These are phyloP conservation scores for Alternaria panax DNA, from an alignment of 2,329 filamentous ascomycete genomes.

Conservation along the genomic window DNA sequence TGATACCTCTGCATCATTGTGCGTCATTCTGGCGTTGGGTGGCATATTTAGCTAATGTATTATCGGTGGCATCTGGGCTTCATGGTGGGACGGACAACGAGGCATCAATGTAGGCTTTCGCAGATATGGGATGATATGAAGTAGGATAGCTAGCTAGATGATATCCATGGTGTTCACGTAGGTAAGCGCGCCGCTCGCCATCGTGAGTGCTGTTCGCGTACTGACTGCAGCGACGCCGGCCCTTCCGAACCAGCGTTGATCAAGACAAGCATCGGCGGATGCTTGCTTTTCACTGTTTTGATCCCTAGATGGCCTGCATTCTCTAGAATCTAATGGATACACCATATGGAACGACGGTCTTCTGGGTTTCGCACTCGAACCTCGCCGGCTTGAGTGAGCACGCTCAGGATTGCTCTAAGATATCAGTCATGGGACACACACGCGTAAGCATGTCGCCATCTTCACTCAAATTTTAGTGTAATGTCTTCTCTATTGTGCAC, in stretches of 20 bases:
- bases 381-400: not conserved
- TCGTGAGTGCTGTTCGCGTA: not conserved
- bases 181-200: not conserved
- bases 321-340: not conserved
- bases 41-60: slow-evolving; percentile 3
- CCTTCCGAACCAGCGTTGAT: not conserved
- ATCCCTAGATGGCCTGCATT: not conserved
- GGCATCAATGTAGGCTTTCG: not conserved
- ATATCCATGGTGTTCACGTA: slow-evolving; percentile 1
- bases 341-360: not conserved
- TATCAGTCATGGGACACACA: not conserved
- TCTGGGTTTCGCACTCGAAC: not conserved
- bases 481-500: not conserved
- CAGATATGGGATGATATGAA: not conserved
- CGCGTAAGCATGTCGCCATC: not conserved
- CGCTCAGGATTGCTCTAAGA: not conserved
- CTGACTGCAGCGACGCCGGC: not conserved
- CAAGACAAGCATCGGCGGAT: not conserved
- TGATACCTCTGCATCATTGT: slow-evolving; percentile 27
- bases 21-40: not conserved
- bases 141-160: slow-evolving; percentile 2
- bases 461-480: not conserved
- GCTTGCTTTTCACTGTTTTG: not conserved
- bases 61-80: slow-evolving; percentile 1
- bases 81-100: not conserved